Percentiles rank a stretch among this genome's conserved stretches.
phyloP scores from a whole-genome alignment of 2,329 filamentous ascomycete genomes.

The Cladosporium cucumerinum region DNA sequence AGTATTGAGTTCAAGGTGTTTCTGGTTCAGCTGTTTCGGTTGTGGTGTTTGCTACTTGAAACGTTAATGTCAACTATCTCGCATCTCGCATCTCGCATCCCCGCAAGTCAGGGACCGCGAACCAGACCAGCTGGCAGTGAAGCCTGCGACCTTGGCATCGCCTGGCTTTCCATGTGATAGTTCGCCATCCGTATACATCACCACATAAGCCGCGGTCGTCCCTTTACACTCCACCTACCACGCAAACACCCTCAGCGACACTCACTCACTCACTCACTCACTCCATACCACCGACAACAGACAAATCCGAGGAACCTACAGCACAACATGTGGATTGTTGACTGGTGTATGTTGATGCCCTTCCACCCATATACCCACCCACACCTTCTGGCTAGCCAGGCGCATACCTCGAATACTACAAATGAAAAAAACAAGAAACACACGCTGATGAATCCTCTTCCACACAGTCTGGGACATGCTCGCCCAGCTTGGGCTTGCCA shows the following conservation, averaged over 20 bases:
- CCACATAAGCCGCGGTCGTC: conserved; percentile 4
- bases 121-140: conserved; percentile 11
- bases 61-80: background rate
- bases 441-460: background rate
- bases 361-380: background rate
- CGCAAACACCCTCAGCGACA: background rate
- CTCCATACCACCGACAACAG: background rate
- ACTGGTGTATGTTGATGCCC: conserved; percentile 71
- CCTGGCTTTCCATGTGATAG: conserved; percentile 11
- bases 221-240: background rate
- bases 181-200: background rate
- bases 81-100: background rate
- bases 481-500: conserved; percentile 79
- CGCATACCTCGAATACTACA: background rate
- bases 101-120: background rate
- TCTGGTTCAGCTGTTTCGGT: background rate
- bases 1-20: background rate
- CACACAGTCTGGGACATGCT: conserved; percentile 79
- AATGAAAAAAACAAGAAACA: background rate
- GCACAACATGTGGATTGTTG: conserved; percentile 78
- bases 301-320: background rate
- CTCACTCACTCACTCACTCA: background rate
- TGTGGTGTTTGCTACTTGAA: background rate
- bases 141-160: conserved; percentile 1
- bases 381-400: background rate